These are phyloP conservation scores for Curvularia eragrostidis DNA, from an alignment of 2,329 filamentous ascomycete genomes.

Conservation along the genomic window DNA sequence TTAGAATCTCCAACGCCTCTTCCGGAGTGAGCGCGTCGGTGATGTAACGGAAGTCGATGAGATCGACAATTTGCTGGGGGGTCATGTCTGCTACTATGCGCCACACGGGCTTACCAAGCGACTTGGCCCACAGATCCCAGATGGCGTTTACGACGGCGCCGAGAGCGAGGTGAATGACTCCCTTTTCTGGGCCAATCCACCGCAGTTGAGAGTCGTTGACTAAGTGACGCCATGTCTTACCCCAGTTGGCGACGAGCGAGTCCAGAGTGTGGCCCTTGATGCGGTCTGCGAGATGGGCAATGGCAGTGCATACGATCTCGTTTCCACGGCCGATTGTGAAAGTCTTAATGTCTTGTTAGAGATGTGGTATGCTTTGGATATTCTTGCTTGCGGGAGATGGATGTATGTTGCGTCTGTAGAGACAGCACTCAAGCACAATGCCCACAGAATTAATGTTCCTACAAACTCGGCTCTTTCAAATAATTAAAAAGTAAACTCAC, in stretches of 20 bases:
- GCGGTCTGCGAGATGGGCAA: slow-evolving; percentile 77
- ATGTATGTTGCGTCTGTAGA: neutral
- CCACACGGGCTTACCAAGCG: slow-evolving; percentile 87
- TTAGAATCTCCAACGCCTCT: slow-evolving; percentile 77
- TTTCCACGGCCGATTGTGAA: slow-evolving; percentile 91
- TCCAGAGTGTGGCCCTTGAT: slow-evolving; percentile 77
- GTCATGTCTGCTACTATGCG: slow-evolving; percentile 87
- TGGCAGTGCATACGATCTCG: slow-evolving; percentile 88
- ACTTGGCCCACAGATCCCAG: slow-evolving; percentile 96
- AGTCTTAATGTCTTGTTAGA: slow-evolving; percentile 51
- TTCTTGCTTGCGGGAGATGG: neutral
- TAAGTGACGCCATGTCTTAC: slow-evolving; percentile 88
- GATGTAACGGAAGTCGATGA: slow-evolving; percentile 95
- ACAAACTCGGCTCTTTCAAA: neutral
- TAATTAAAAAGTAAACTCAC: slow-evolving; percentile 58
- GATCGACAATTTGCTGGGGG: slow-evolving; percentile 82
- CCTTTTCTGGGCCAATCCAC: slow-evolving; percentile 94
- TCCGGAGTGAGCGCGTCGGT: slow-evolving; percentile 89
- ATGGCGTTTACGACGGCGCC: slow-evolving; percentile 89
- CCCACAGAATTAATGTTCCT: neutral
- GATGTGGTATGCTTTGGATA: neutral
- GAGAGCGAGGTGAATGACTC: slow-evolving; percentile 89
- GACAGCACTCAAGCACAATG: neutral
- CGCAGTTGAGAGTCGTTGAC: slow-evolving; percentile 88
- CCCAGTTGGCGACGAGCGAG: slow-evolving; percentile 80